Evolutionary conservation across 2,329 filamentous ascomycete species (phyloP), one percentile per base, ranked within the genome.

Genomic region (Penicillium corylophilum): DNA sequence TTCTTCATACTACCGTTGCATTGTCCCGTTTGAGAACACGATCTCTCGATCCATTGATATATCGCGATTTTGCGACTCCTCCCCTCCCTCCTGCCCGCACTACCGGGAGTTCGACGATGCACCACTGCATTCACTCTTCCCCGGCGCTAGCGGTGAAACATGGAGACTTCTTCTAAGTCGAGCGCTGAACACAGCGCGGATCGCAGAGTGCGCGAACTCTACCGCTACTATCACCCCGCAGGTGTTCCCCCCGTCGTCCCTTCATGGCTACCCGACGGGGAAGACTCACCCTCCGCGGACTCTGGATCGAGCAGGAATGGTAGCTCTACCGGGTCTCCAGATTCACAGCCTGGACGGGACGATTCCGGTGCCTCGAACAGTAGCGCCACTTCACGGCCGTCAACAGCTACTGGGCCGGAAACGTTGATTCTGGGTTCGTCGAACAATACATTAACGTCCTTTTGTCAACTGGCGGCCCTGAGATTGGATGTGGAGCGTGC

Each of bases 141-240:
- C 29, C 28, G 20, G 29, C 38, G 36, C 46, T 39, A 50, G 46
- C 42, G 35, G 33, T n/a, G 57, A 28, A 56, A 26, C 20, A 64
- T 63, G 59, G 43, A 59, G 15, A 15, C 20, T 29, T 35, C 43
- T 24, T 38, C 49, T 39, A 55, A 22, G 28, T 26, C 46, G n/a
- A 52, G 55, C 28, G 47, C 51, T 28, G 56, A 64, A 23, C 66
- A 68, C 41, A 60, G 49, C 33, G 61, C 63, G 20, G 66, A 69
- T 49, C 70, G 70, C 43, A 57, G 69, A 49, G 66, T 61, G 29
- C 67, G 72, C 31, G 72, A 74, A 51, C 63, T 73, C 26, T 74
- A 73, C 54, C 69, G 71, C 46, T 74, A 72, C 50, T 72, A 74
- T 44, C 68, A 68, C 26, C 71, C 71, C 7, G 50, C 50, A 18